These are phyloP conservation scores for Globisporangium sylvaticum DNA, from an alignment of 352 stramenopile genomes.

Conservation along the genomic window DNA sequence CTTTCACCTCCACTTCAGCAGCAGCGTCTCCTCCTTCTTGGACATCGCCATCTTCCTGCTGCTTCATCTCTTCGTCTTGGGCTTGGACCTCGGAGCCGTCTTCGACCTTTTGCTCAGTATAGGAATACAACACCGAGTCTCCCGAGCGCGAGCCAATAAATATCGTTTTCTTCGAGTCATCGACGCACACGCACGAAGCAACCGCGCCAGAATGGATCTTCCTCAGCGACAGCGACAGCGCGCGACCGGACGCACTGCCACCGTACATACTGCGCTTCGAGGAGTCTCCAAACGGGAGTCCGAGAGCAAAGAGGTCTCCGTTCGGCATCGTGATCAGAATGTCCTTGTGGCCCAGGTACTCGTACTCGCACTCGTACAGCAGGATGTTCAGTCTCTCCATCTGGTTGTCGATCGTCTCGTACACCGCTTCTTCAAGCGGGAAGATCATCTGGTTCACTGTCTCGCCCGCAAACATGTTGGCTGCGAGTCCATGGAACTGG, in stretches of 20 bases:
- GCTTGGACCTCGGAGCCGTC: neutral
- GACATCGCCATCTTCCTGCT: constrained; percentile 13
- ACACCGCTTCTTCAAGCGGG: constrained; percentile 56
- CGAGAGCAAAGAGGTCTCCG: constrained; percentile 63
- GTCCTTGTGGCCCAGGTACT: constrained; percentile 69
- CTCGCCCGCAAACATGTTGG: constrained; percentile 68
- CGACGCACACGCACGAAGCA: constrained; percentile 56
- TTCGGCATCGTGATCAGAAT: constrained; percentile 55
- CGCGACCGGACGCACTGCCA: constrained; percentile 13
- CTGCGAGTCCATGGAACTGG: constrained; percentile 72
- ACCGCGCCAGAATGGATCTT: constrained; percentile 44
- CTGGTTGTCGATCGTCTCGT: constrained; percentile 50
- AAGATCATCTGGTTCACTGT: constrained; percentile 75
- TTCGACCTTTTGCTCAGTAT: constrained; percentile 35
- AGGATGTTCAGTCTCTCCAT: constrained; percentile 50
- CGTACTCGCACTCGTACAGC: constrained; percentile 64
- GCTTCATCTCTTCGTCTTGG: constrained; percentile 17
- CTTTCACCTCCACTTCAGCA: constrained; percentile 14
- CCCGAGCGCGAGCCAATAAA: constrained; percentile 81
- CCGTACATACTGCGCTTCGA: constrained; percentile 32
- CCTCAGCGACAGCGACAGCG: constrained; percentile 42
- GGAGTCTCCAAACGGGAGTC: constrained; percentile 54
- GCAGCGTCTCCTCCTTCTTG: neutral
- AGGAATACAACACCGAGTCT: constrained; percentile 70
- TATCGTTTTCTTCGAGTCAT: constrained; percentile 59